Evolutionary conservation across 192 early-diverging fungal genomes (phyloP), one percentile per base, ranked within the genome.

Genomic region (Gryganskiella cystojenkinii): DNA sequence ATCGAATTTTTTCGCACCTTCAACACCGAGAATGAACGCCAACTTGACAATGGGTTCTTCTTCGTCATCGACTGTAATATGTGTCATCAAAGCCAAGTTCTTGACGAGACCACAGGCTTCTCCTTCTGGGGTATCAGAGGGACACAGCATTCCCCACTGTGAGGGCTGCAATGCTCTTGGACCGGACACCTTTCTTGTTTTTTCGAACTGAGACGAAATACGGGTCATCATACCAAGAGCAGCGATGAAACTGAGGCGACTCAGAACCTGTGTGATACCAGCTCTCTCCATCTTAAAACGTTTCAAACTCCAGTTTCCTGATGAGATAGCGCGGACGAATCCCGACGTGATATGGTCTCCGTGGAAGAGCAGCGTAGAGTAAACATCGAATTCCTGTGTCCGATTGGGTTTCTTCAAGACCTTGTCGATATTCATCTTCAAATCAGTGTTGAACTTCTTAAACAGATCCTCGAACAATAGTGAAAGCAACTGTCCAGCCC

Each of bases 211-310:
- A 27, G 92, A 94, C 61, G 85, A 90, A 55, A 99, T 98, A 67
- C 98, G 87, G 11, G 98, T 99, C 90, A 99, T 92, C 95, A 98
- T 99, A 50, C 98, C 98, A 52, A 99, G 80, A 0, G 96, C 96
- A 0, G 94, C 90, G 58, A 99, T 94, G 69, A 96, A 99, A 71
- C 91, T 93, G 35, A 99, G 81, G 15, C 98, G 92, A 43, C 92
- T 92, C 49, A 99, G 81, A 4, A 98, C 96, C 54, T 99, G 98
- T 9, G 96, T 99, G 47, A 99, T 94, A 35, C 98, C 98, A 13
- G 96, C 94, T 14, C 95, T 88, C 73, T 99, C 98, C 96, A 99
- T 98, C 82, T 96, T 98, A 88, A 99, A 99, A 75, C 98, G 96
- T 83, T 97, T 97, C 57, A 99, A 87, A 55, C 90, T 92, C 98